Evolutionary conservation across 345 rosid species (phyloP).

Genomic region (Gossypium ekmanianum): DNA sequence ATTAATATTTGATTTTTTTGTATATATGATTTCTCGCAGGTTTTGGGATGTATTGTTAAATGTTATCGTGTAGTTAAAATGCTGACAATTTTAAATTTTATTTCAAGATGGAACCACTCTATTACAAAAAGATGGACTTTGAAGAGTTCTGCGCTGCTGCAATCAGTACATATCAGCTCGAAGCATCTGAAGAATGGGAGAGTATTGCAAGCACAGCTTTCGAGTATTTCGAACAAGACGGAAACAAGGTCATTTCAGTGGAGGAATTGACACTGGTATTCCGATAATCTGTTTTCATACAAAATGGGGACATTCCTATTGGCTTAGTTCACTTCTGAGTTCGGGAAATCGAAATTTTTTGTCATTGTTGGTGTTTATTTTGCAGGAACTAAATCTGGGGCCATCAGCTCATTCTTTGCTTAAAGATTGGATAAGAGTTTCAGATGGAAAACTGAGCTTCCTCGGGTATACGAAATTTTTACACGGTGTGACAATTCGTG

Average conservation of each 20-base stretch:
- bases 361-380: neutral
- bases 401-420: slow-evolving; percentile 47
- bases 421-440: slow-evolving; percentile 51
- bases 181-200: slow-evolving; percentile 88
- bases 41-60: neutral
- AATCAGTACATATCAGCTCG: slow-evolving; percentile 74
- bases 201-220: slow-evolving; percentile 62
- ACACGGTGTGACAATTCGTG: slow-evolving; percentile 70
- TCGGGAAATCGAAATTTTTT: neutral
- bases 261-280: slow-evolving; percentile 75
- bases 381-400: slow-evolving; percentile 64
- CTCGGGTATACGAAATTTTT: slow-evolving; percentile 69
- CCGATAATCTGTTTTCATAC: neutral
- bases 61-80: neutral
- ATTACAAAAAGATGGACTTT: slow-evolving; percentile 60
- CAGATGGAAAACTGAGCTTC: slow-evolving; percentile 65
- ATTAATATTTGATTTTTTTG: neutral
- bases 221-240: slow-evolving; percentile 77
- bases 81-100: neutral
- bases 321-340: neutral
- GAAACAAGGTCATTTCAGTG: slow-evolving; percentile 70
- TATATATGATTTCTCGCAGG: neutral
- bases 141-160: slow-evolving; percentile 97
- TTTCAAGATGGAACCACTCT: slow-evolving; percentile 69
- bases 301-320: neutral